These are phyloP conservation scores for Aspergillus pseudonomiae DNA, from an alignment of 2,329 filamentous ascomycete species.

Conservation along the genomic window DNA sequence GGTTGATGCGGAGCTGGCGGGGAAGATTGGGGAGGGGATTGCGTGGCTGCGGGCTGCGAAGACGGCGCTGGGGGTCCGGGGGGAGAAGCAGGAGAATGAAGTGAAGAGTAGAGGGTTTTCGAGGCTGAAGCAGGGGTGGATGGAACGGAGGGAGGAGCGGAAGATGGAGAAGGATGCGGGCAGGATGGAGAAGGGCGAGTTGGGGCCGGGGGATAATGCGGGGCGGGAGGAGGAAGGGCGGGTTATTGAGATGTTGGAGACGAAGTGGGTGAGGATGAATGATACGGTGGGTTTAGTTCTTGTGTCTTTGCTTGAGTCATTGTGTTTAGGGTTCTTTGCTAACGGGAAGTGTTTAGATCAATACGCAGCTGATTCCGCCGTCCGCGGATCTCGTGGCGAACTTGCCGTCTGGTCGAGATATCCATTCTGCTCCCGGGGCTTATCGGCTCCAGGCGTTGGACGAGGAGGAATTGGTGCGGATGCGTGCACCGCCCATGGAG, in stretches of 20 bases:
- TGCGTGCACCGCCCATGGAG: slow-evolving; percentile 61
- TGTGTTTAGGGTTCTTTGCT: background rate
- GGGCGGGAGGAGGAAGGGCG: slow-evolving; percentile 82
- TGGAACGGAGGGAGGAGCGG: slow-evolving; percentile 76
- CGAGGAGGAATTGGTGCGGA: slow-evolving; percentile 60
- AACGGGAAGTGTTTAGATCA: slow-evolving; percentile 61
- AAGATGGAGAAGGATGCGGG: slow-evolving; percentile 68
- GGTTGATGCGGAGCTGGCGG: slow-evolving; percentile 81
- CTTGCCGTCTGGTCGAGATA: slow-evolving; percentile 87
- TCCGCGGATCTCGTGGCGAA: slow-evolving; percentile 71
- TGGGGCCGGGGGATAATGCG: slow-evolving; percentile 69
- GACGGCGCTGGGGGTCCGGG: slow-evolving; percentile 70
- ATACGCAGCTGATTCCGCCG: slow-evolving; percentile 75
- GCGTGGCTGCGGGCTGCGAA: slow-evolving; percentile 82
- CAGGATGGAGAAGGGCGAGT: slow-evolving; percentile 38
- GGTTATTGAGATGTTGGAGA: slow-evolving; percentile 82
- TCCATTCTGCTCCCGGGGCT: slow-evolving; percentile 68
- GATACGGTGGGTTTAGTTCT: slow-evolving; percentile 66
- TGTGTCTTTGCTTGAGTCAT: too few species aligned
- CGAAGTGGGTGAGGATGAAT: slow-evolving; percentile 91
- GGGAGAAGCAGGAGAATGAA: slow-evolving; percentile 49
- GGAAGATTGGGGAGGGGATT: slow-evolving; percentile 80
- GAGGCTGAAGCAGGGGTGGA: slow-evolving; percentile 72
- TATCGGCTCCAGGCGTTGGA: slow-evolving; percentile 70
- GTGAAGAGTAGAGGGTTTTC: slow-evolving; percentile 37